Evolutionary conservation across 139 green algal species (phyloP), one percentile per base, ranked within the genome.

Genomic region (Edaphochlamys debaryana): DNA sequence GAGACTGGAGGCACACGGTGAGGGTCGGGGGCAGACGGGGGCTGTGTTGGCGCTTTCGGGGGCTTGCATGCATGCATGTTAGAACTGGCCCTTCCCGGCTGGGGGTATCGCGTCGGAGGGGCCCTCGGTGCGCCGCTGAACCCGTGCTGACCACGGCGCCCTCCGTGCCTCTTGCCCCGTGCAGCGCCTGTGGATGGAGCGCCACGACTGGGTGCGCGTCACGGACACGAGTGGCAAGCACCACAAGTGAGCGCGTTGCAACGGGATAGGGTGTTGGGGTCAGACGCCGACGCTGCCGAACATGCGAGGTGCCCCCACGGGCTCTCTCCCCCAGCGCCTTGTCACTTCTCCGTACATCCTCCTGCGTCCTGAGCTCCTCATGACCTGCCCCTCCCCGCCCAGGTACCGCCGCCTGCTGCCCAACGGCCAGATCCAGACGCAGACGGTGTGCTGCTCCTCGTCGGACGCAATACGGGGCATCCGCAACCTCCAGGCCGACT

Each of bases 371-470:
- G 30, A 23, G 30, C 17, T 17, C 29, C 30, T n/a, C 30, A 40
- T 54, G 45, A 54, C 45, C 11, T 54, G 45, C 45, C 45, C 45
- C 11, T 13, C 34, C 11, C 13, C 22, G 36, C 58, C 5, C 78
- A 84, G 66, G 78, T 84, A 84, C 36, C 78, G 78, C 27, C 78
- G 78, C 9, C 27, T 67, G 78, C 78, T 84, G 34, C 78, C 78
- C 48, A 69, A 76, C 78, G 66, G 66, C 64, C 36, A 29, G n/a
- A 41, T 84, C 17, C 78, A 84, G 78, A 84, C 78, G 37, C 78
- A 84, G 78, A 76, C 66, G 17, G 78, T 84, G 50, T 54, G 27
- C 66, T 77, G 66, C 50, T 77, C 78, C 4, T 34, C 78, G 1
- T 84, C 78, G 29, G 78, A 84, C 50, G 42, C 42, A 5, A 20